Base-by-base conservation (phyloP, 768 basidiomycete genomes). In the Chalciporus chontae region DNA sequence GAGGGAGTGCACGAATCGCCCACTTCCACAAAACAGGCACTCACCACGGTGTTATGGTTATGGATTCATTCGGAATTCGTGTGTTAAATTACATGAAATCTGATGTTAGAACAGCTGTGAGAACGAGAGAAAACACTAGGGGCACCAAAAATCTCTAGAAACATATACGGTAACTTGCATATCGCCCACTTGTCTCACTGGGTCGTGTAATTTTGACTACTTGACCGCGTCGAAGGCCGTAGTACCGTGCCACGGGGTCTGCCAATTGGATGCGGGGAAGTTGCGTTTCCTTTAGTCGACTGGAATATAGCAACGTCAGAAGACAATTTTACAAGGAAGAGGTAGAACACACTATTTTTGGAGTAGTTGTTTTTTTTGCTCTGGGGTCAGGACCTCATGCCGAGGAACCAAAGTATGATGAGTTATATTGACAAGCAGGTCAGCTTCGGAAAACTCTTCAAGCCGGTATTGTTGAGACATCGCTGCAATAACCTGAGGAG, bases 171-270 rank as follows among this genome's bases (percentile, higher is more conserved):
- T 93, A 93, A 64, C 90, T 92, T 45, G 90, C 87, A 60, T 93
- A 94, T 52, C 91, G 83, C 44, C 95, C 95, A 55, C 88, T 90
- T 15, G 96, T 99, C 76, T 98, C 96, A 70, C 90, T 94, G 23
- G 94, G 90, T 61, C 96, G 77, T 52, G 89, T 97, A 61, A 99
- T 98, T 76, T 96, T 97, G 70, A 99, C 96, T 41, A 99, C 96
- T 68, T 95, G 92, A 23, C 95, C 94, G 43, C 96, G 82, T 60
- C 84, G 80, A 50, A 99, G 81, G 45, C 96, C 96, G 73, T 97
- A 99, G 69, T 99, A 98, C 51, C 94, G 83, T 37, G 96, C 93
- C n/a, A 99, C 95, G 9, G 96, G 96, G 69, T 99, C 96, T 23
- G 87, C 84, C 38, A 96, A 70, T 71, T 97, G 94, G 55, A 99